A percentile compares a stretch with the other conserved stretches of the same genome.
Conservation (phyloP, 192 early-diverging fungal genomes). For the Borealophlyctis nickersoniae region DNA sequence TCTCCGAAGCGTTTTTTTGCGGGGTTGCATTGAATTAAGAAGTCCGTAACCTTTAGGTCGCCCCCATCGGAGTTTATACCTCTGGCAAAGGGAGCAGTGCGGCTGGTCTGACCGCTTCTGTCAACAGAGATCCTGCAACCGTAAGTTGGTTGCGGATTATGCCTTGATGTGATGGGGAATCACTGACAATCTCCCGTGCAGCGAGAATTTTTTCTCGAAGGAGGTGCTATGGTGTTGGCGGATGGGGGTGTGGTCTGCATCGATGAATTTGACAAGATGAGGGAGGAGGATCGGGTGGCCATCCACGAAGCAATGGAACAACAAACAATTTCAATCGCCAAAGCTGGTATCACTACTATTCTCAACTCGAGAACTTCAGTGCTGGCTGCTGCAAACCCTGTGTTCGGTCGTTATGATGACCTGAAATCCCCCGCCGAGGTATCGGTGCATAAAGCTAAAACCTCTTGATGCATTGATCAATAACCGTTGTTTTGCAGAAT, state of each 20-base stretch:
- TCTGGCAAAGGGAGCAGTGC: constrained; percentile 98
- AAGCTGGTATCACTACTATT: constrained; percentile 99
- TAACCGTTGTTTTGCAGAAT: constrained; percentile 51
- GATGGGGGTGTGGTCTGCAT: constrained; percentile 99
- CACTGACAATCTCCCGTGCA: constrained; percentile 17
- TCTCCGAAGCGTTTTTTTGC: too few species aligned
- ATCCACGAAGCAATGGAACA: constrained; percentile 99
- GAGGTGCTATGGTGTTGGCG: constrained; percentile 98
- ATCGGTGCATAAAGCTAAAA: too few species aligned
- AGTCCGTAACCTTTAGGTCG: too few species aligned
- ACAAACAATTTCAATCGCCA: constrained; percentile 99
- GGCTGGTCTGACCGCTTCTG: constrained; percentile 97
- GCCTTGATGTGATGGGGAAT: neutral
- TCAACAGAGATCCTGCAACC: constrained; percentile 85
- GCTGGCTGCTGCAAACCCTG: constrained; percentile 95
- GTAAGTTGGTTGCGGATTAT: constrained; percentile 39
- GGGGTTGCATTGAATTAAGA: neutral
- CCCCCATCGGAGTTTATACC: constrained; percentile 98
- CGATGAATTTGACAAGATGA: constrained; percentile 99
- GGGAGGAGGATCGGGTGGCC: constrained; percentile 97
- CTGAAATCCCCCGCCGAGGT: constrained; percentile 95
- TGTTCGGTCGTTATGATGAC: constrained; percentile 98
- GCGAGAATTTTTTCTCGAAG: constrained; percentile 97
- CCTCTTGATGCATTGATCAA: neutral
- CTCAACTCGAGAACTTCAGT: constrained; percentile 96